Evolutionary conservation across 1,139 yeast genomes (phyloP).

Genomic region (Spathaspora sp.): DNA sequence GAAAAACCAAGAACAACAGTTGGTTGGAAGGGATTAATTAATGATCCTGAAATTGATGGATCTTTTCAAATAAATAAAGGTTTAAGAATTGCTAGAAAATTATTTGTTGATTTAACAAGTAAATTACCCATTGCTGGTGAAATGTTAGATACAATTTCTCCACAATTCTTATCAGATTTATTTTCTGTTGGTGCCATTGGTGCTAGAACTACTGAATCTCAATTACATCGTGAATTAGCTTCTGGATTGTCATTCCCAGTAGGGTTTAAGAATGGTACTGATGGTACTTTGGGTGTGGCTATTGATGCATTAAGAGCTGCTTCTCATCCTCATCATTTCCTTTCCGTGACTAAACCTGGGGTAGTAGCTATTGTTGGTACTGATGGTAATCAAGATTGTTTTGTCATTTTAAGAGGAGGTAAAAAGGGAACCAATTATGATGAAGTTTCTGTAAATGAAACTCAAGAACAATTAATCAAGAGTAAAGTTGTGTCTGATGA

Average conservation of each 20-base stretch:
- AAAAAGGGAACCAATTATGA: constrained; percentile 92
- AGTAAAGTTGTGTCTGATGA: constrained; percentile 27
- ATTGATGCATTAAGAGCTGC: constrained; percentile 94
- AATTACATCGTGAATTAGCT: constrained; percentile 94
- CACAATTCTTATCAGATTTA: constrained; percentile 92
- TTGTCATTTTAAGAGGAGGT: constrained; percentile 94
- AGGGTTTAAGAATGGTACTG: constrained; percentile 98
- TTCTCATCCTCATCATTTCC: constrained; percentile 88
- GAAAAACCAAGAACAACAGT: constrained; percentile 99
- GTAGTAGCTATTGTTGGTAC: constrained; percentile 95
- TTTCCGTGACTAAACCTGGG: constrained; percentile 97
- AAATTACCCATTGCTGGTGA: constrained; percentile 91
- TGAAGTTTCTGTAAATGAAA: constrained; percentile 69
- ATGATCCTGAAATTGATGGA: constrained; percentile 93
- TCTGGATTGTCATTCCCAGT: constrained; percentile 97
- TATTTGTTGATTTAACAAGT: constrained; percentile 80
- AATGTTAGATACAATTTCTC: constrained; percentile 97
- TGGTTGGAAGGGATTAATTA: constrained; percentile 98
- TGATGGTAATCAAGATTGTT: constrained; percentile 87
- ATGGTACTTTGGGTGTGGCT: constrained; percentile 91
- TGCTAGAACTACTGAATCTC: constrained; percentile 98
- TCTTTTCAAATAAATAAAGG: constrained; percentile 96
- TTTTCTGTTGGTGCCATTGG: constrained; percentile 97
- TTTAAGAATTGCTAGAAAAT: constrained; percentile 78
- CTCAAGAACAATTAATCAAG: constrained; percentile 52